Evolutionary conservation across 805 yeast species (phyloP).

Genomic region (Hyphopichia homilentoma): DNA sequence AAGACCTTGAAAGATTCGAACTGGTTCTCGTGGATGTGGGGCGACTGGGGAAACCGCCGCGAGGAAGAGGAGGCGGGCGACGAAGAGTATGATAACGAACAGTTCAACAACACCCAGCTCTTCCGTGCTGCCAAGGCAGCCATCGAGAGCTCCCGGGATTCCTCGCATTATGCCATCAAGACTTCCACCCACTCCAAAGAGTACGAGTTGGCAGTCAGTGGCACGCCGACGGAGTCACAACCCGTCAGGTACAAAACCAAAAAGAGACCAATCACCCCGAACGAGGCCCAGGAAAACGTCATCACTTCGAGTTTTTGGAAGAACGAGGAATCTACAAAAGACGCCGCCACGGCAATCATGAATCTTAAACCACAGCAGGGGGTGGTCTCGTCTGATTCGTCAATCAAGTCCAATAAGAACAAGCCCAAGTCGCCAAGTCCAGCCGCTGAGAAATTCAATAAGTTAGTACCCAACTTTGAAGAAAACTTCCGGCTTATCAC

Average conservation of each 20-base stretch:
- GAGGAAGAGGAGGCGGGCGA: constrained; percentile 13
- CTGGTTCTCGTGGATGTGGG: constrained; percentile 31
- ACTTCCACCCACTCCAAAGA: constrained; percentile 10
- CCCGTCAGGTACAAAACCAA: constrained; percentile 31
- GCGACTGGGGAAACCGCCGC: constrained; percentile 14
- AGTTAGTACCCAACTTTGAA: constrained; percentile 18
- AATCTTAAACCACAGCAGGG: constrained; percentile 1
- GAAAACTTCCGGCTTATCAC: constrained; percentile 22
- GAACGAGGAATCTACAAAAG: neutral
- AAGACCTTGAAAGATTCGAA: too few relatives aligned
- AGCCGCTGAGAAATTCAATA: neutral
- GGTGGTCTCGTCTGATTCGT: constrained; percentile 4
- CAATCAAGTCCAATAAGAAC: constrained; percentile 1
- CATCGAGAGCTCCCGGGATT: constrained; percentile 29
- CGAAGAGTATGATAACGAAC: constrained; percentile 10
- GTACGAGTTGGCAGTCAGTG: constrained; percentile 31
- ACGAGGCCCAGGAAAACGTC: constrained; percentile 30
- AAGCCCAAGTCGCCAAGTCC: neutral
- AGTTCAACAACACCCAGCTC: constrained; percentile 19
- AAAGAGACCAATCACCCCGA: constrained; percentile 30
- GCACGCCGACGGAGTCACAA: constrained; percentile 25
- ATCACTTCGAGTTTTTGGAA: neutral
- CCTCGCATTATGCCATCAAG: constrained; percentile 31
- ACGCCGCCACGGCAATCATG: neutral
- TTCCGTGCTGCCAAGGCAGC: constrained; percentile 28